A percentile compares a stretch with the other conserved stretches of the same genome.
Conservation (phyloP, 805 yeast species). For the Cyberlindnera galapagoensis region DNA sequence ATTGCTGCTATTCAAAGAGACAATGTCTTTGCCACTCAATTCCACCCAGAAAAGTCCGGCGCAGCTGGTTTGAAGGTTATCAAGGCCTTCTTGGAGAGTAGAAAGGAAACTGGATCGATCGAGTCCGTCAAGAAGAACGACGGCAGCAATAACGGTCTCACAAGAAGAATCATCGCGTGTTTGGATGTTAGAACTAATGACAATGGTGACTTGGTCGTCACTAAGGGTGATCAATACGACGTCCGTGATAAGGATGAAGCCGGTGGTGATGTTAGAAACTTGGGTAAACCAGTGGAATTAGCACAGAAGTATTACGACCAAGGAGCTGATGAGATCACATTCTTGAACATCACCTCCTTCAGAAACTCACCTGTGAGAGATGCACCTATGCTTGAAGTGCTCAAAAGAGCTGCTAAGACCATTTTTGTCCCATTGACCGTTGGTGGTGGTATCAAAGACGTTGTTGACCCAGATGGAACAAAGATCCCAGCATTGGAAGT, state of each 20-base stretch:
- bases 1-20: slow-evolving; percentile 75
- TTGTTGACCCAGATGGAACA: slow-evolving; percentile 79
- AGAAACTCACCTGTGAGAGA: slow-evolving; percentile 90
- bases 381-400: slow-evolving; percentile 91
- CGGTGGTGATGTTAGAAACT: slow-evolving; percentile 68
- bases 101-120: slow-evolving; percentile 15
- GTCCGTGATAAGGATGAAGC: slow-evolving; percentile 70
- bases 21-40: slow-evolving; percentile 91
- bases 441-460: slow-evolving; percentile 96
- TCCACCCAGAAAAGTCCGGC: slow-evolving; percentile 99
- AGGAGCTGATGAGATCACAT: slow-evolving; percentile 97
- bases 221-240: slow-evolving; percentile 98
- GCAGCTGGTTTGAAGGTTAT: slow-evolving; percentile 78
- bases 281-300: slow-evolving; percentile 94
- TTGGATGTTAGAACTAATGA: slow-evolving; percentile 95
- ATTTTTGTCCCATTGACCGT: slow-evolving; percentile 96
- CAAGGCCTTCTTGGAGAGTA: slow-evolving; percentile 55
- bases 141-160: slow-evolving; percentile 53
- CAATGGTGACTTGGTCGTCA: slow-evolving; percentile 90
- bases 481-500: slow-evolving; percentile 79
- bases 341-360: slow-evolving; percentile 91
- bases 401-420: slow-evolving; percentile 75
- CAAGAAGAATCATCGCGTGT: slow-evolving; percentile 92
- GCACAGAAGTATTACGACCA: slow-evolving; percentile 87
- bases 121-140: slow-evolving; percentile 24